Evolutionary conservation across 257 asterid genomes (phyloP).

Genomic region (Verbena officinalis): DNA sequence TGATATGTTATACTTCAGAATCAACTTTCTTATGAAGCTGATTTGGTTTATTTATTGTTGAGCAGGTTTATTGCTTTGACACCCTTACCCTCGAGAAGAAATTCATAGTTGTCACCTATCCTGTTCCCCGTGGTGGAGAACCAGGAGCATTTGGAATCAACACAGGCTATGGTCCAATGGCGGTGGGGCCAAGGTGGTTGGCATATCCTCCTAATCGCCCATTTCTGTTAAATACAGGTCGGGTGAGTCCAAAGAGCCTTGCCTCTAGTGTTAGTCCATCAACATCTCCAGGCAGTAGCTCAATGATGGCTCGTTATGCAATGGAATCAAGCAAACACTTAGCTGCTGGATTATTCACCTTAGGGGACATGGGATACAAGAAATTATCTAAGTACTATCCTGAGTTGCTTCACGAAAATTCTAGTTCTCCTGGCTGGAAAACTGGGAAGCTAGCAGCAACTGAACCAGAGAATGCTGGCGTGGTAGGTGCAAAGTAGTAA

Average conservation of each 20-base stretch:
- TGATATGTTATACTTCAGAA: constrained; percentile 10
- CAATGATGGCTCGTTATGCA: constrained; percentile 73
- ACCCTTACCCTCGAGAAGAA: constrained; percentile 66
- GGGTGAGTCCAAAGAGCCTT: constrained; percentile 59
- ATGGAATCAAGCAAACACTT: constrained; percentile 64
- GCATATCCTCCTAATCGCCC: constrained; percentile 74
- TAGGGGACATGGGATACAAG: constrained; percentile 79
- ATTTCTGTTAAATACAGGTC: constrained; percentile 50
- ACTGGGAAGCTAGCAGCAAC: constrained; percentile 56
- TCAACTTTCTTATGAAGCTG: constrained; percentile 3
- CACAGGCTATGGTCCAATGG: constrained; percentile 76
- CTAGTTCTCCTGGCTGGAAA: constrained; percentile 66
- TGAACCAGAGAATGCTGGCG: constrained; percentile 72
- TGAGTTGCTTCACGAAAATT: constrained; percentile 64
- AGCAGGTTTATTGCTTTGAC: constrained; percentile 70
- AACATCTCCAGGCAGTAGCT: constrained; percentile 63
- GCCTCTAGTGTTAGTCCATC: constrained; percentile 62
- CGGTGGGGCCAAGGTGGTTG: constrained; percentile 83
- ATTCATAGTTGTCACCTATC: constrained; percentile 64
- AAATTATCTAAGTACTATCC: constrained; percentile 60
- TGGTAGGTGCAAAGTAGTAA: constrained; percentile 46
- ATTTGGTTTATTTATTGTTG: constrained; percentile 29
- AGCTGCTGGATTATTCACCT: constrained; percentile 61
- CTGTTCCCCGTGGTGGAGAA: constrained; percentile 68
- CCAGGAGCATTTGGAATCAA: constrained; percentile 59